Percentiles rank a stretch among this genome's conserved stretches.
Conservation (phyloP, 345 rosid genomes). For the Eucalyptus regnans region DNA sequence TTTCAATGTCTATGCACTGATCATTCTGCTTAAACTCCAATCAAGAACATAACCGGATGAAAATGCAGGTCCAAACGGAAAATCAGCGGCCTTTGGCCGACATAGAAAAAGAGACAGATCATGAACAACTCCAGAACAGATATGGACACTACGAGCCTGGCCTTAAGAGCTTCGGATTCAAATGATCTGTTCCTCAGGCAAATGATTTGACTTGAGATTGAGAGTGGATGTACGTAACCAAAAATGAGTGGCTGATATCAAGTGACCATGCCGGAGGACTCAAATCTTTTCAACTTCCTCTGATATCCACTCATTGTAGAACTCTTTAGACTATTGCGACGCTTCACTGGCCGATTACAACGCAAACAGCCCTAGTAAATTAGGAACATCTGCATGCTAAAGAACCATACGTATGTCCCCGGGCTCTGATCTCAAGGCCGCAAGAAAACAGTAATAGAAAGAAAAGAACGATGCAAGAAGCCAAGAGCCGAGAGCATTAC, state of each 20-base stretch:
- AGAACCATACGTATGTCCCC: not conserved
- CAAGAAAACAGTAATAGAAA: not conserved
- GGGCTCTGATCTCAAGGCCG: not conserved
- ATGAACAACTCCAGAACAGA: not conserved
- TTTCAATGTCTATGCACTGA: not conserved
- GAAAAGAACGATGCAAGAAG: not conserved
- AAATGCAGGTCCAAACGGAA: not conserved
- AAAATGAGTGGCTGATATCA: not conserved
- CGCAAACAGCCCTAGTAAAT: not conserved
- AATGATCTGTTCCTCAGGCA: not conserved
- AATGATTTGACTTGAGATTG: not conserved
- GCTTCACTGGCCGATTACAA: not conserved
- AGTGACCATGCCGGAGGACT: not conserved
- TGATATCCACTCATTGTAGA: not conserved
- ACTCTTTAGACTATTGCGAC: not conserved
- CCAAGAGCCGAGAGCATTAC: conserved; percentile 6
- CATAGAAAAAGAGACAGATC: not conserved
- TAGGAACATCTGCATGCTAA: not conserved
- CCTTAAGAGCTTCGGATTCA: not conserved
- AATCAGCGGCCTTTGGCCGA: not conserved
- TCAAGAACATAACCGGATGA: not conserved
- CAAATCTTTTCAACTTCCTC: not conserved
- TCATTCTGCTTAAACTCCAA: not conserved
- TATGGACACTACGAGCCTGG: not conserved
- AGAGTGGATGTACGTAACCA: not conserved